Base-by-base conservation (phyloP, 768 basidiomycete genomes). In the Asterophora lycoperdoides region DNA sequence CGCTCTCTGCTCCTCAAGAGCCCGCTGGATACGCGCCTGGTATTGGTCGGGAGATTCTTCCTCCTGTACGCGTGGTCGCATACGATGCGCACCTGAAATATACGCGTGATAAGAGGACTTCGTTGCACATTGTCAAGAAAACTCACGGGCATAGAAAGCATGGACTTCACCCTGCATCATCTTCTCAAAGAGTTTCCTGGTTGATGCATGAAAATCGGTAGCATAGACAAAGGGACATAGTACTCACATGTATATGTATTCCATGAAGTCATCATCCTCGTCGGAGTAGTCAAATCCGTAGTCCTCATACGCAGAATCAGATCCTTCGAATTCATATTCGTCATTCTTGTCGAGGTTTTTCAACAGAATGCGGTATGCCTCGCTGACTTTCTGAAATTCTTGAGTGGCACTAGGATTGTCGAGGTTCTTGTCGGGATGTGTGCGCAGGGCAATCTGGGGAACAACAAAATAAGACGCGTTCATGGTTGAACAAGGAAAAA, bases 341-440 rank as follows among this genome's bases (percentile, higher is more conserved):
- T 75, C 72, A 9, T 70, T 66, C 18, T 68, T 58, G 50, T 81
- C 75, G 17, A 83, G 63, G 56, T 85, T 75, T 52, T 77, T 77
- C 46, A 78, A 63, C 20, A 89, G 70, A 26, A 77, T 60, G 39
- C 76, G 73, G 66, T 87, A 91, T 4, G 87, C 86, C 49, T 80
- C 83, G 50, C 83, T 75, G 38, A 91, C 62, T 44, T 70, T 67
- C 64, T 89, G 86, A 58, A 90, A 89, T 60, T 83, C 72, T 3
- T 71, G 73, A 33, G 86, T 88, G 39, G 85, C 86, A 55, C 74
- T 69, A 34, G 73, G 74, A 55, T 88, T 79, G 35, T 75, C 75
- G 0, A 74, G 80, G 50, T 88, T 88, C 68, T 88, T 89, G 68
- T 88, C 87, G 7, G 88, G 86, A 66, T 89, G 88, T 0, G 80